Evolutionary conservation across 257 asterid species (phyloP), one percentile per base, ranked within the genome.

Genomic region (Solanum ossicruentum): DNA sequence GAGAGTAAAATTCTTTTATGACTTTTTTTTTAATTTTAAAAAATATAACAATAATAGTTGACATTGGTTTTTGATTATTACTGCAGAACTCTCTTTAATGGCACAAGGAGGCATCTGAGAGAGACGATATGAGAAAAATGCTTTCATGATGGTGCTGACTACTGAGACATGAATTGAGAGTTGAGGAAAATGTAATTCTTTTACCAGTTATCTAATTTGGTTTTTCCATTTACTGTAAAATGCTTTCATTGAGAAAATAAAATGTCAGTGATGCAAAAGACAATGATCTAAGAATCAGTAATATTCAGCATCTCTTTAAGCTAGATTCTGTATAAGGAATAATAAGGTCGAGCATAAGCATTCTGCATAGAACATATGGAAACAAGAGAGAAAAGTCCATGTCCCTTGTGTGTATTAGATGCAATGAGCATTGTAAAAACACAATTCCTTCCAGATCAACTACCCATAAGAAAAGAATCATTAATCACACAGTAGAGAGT

Each of bases 1-100:
- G 86, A 70, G 94, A 90, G 98, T 95, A 81, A 81, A 88, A 88
- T 86, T 12, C 57, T 45, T 72, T 43, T 72, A n/a, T 72, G 4
- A 72, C 80, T 12, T 23, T 1, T 2, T 8, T 9, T 39, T 10
- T 3, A 16, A 5, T 2, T 4, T 3, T 3, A 2, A 1, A 32
- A 32, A 67, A 15, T 2, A 28, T 28, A 1, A 12, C 26, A 20
- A 1, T 26, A 32, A 36, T n/a, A 43, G 16, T 45, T 72, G 21
- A 21, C 41, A 47, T 73, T 73, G 36, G 41, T 21, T 47, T 51
- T 73, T 7, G 5, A 41, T 0, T 32, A 17, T n/a, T 10, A 81
- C 15, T 83, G 79, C 66, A 83, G 85, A 26, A 83, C 80, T n/a
- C 54, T 83, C 60, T 83, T 65, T 41, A 83, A 69, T 1, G 28